Evolutionary conservation across 2,329 filamentous ascomycete genomes (phyloP).

Genomic region (Hymenoscyphus salicellus): DNA sequence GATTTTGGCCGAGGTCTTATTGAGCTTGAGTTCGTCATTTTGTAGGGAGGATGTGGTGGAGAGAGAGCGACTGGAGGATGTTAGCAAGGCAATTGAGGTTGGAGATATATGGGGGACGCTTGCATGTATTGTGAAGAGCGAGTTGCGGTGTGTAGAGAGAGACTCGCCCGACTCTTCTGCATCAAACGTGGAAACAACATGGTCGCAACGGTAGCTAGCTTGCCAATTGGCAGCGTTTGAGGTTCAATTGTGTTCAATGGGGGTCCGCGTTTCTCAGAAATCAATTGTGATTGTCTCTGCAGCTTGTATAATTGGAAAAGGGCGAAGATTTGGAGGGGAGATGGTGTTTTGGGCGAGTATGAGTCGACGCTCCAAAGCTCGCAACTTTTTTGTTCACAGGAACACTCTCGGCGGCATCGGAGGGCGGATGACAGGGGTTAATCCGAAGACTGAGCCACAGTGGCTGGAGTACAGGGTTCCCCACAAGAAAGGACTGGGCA

Average conservation of each 20-base stretch:
- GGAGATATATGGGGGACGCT: slow-evolving; percentile 10
- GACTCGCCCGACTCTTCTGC: slow-evolving; percentile 26
- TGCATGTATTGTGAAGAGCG: slow-evolving; percentile 34
- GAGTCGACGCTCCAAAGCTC: background rate
- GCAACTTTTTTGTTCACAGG: slow-evolving; percentile 4
- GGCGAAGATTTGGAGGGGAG: background rate
- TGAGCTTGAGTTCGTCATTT: slow-evolving; percentile 53
- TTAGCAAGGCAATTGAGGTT: slow-evolving; percentile 19
- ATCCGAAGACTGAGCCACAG: background rate
- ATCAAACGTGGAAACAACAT: slow-evolving; percentile 34
- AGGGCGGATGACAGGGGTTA: background rate
- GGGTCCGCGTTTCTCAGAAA: background rate
- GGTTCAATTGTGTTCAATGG: background rate
- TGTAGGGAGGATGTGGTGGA: slow-evolving; percentile 31
- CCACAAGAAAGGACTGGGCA: background rate
- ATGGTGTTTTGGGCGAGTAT: background rate
- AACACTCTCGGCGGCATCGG: slow-evolving; percentile 9
- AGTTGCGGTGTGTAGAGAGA: slow-evolving; percentile 29
- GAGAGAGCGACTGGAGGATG: slow-evolving; percentile 30
- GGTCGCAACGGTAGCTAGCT: background rate
- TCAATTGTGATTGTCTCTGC: background rate
- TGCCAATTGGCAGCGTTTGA: slow-evolving; percentile 5
- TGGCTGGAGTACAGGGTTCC: background rate
- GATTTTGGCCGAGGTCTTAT: slow-evolving; percentile 79
- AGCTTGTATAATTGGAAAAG: background rate